These are phyloP conservation scores for Mycocentrospora acerina DNA, from an alignment of 2,329 filamentous ascomycete genomes.

Conservation along the genomic window DNA sequence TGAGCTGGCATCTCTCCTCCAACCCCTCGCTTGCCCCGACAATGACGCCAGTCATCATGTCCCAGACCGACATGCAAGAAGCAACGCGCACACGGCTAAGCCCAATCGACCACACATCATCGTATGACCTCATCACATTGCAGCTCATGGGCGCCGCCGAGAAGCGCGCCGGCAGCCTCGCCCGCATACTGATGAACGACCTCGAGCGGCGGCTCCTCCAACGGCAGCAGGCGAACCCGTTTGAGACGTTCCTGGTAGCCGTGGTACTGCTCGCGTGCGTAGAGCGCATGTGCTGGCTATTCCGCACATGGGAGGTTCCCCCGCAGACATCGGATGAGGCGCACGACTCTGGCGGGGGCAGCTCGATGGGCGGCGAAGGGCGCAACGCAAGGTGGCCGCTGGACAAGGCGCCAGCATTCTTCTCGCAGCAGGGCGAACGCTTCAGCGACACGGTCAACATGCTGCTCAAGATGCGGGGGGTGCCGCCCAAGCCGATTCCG, in stretches of 20 bases:
- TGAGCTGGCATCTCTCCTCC: conserved; percentile 53
- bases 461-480: conserved; percentile 58
- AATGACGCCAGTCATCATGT: conserved; percentile 34
- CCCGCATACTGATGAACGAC: conserved; percentile 59
- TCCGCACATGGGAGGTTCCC: conserved; percentile 52
- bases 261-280: conserved; percentile 61
- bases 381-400: conserved; percentile 53
- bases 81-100: conserved; percentile 31
- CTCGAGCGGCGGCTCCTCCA: conserved; percentile 61
- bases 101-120: conserved; percentile 39
- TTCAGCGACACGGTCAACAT: conserved; percentile 60
- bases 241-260: conserved; percentile 61
- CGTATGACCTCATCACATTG: conserved; percentile 53
- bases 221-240: conserved; percentile 57
- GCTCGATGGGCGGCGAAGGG: too few species aligned
- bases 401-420: conserved; percentile 53
- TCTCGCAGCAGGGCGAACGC: conserved; percentile 58
- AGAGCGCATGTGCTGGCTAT: conserved; percentile 61
- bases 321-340: too few species aligned
- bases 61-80: conserved; percentile 32
- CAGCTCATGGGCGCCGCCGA: conserved; percentile 59
- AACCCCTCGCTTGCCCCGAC: conserved; percentile 45
- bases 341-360: too few species aligned
- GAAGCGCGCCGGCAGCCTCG: conserved; percentile 54
- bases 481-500: conserved; percentile 44